phyloP scores from a whole-genome alignment of 345 rosid species.

The Eutrema yunnanense region DNA sequence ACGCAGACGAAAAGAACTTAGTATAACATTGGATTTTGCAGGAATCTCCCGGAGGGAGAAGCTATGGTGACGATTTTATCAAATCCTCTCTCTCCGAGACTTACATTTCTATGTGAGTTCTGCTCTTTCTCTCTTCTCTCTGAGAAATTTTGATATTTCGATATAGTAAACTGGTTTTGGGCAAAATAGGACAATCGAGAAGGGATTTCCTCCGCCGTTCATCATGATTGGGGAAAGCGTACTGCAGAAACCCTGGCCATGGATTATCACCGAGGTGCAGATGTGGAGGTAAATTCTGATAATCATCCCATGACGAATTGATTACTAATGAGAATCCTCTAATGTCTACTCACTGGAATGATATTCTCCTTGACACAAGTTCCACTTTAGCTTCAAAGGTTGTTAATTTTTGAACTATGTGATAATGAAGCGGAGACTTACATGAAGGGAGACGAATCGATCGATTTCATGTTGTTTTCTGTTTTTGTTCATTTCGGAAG shows the following conservation, averaged over 20 bases:
- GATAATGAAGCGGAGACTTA: too few species aligned
- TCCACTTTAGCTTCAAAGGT: constrained; percentile 65
- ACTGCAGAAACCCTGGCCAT: too few species aligned
- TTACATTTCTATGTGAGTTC: constrained; percentile 30
- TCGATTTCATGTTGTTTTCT: too few species aligned
- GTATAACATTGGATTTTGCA: constrained; percentile 27
- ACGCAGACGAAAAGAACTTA: background rate
- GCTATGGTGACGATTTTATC: constrained; percentile 37
- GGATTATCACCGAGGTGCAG: too few species aligned
- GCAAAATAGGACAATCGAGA: background rate
- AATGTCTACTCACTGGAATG: constrained; percentile 44
- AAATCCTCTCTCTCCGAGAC: constrained; percentile 23
- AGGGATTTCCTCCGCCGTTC: too few species aligned
- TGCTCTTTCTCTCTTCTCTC: background rate
- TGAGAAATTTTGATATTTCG: background rate
- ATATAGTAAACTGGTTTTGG: background rate
- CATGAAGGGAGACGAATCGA: too few species aligned
- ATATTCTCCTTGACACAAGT: constrained; percentile 48
- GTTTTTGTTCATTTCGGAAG: too few species aligned
- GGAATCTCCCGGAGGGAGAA: constrained; percentile 3
- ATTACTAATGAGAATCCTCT: constrained; percentile 58
- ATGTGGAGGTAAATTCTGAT: too few species aligned
- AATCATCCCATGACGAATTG: constrained; percentile 43
- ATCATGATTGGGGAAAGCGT: too few species aligned
- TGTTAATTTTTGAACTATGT: background rate